phyloP scores from a whole-genome alignment of 2,329 filamentous ascomycete species.

The Nemania serpens region DNA sequence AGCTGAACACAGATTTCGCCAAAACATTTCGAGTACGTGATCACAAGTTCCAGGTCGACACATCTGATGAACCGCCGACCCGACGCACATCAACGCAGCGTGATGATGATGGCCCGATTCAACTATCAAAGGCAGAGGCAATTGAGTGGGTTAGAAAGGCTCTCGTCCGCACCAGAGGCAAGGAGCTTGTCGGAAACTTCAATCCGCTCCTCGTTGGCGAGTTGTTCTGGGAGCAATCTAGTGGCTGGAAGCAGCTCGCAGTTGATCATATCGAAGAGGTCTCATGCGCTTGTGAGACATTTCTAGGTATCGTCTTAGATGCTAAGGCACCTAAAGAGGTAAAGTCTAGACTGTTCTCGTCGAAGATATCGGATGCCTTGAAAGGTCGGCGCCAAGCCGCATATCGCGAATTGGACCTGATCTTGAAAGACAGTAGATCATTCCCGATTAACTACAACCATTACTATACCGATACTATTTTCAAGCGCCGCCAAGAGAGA shows the following conservation, averaged over 20 bases:
- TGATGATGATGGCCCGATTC: background rate
- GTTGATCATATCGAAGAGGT: conserved; percentile 20
- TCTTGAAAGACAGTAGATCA: conserved; percentile 37
- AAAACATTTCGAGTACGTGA: background rate
- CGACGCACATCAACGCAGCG: conserved; percentile 26
- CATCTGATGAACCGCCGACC: background rate
- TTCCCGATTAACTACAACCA: conserved; percentile 46
- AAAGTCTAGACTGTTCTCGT: conserved; percentile 1
- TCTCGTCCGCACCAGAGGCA: conserved; percentile 34
- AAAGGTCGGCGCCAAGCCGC: conserved; percentile 11
- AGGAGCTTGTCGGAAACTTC: conserved; percentile 45
- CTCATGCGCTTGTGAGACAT: background rate
- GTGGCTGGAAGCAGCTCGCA: conserved; percentile 42
- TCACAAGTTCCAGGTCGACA: conserved; percentile 25
- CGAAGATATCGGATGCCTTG: conserved; percentile 4
- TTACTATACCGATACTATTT: conserved; percentile 42
- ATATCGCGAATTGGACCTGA: conserved; percentile 34
- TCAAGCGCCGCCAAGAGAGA: conserved; percentile 21
- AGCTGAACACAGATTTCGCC: background rate
- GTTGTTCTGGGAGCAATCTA: conserved; percentile 47
- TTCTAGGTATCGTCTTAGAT: background rate
- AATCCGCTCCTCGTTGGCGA: conserved; percentile 46
- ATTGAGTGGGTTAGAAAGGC: conserved; percentile 9
- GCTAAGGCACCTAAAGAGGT: conserved; percentile 10
- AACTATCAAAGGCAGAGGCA: conserved; percentile 8